Conservation (phyloP, 306 rosid genomes). For the Vigna radiata region DNA sequence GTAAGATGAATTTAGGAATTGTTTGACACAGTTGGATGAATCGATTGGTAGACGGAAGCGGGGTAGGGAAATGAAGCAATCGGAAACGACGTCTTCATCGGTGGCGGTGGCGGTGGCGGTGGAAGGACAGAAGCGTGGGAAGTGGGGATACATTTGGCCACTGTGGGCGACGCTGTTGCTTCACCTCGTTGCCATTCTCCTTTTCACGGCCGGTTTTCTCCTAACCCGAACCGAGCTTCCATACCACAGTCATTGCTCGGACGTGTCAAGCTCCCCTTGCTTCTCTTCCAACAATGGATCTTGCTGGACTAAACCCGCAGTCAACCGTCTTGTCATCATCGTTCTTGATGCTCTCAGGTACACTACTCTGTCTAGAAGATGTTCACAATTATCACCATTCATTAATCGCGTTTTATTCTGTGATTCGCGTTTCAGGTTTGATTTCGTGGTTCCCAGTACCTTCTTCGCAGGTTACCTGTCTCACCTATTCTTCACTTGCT, state of each 20-base stretch:
- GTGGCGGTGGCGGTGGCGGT: background rate
- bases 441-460: conserved; percentile 89
- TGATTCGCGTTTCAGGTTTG: conserved; percentile 63
- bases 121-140: conserved; percentile 35
- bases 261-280: conserved; percentile 72
- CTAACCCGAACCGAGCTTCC: conserved; percentile 97
- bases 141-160: conserved; percentile 63
- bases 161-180: conserved; percentile 67
- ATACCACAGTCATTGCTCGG: conserved; percentile 72
- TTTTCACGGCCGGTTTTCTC: conserved; percentile 86
- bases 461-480: conserved; percentile 70
- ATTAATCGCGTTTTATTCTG: background rate
- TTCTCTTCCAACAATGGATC: conserved; percentile 42
- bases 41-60: background rate
- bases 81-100: conserved; percentile 33
- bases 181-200: conserved; percentile 64
- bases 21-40: background rate
- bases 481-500: background rate
- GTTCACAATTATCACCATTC: background rate
- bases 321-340: conserved; percentile 67
- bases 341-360: conserved; percentile 89
- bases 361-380: background rate
- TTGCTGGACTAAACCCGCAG: conserved; percentile 81
- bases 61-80: background rate
- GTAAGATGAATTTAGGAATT: no score